A percentile compares a stretch with the other conserved stretches of the same genome.
Evolutionary conservation across 2,329 filamentous ascomycete genomes (phyloP).

Genomic region (Apiospora malaysiana): DNA sequence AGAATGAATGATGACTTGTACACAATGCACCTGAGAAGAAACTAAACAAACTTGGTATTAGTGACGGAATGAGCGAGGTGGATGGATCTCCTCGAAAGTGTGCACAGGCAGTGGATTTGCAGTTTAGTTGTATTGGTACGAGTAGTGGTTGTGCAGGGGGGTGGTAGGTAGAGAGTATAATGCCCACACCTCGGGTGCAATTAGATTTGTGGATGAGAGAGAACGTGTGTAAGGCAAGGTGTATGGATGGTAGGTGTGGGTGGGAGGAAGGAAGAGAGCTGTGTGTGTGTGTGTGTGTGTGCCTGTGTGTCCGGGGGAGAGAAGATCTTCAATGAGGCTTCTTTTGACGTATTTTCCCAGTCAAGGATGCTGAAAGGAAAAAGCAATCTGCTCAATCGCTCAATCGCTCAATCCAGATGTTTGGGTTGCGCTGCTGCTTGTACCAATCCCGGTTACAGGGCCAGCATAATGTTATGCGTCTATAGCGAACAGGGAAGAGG

Average conservation of each 20-base stretch:
- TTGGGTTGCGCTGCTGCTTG: constrained; percentile 20
- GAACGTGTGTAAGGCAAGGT: too few relatives aligned
- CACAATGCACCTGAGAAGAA: constrained; percentile 19
- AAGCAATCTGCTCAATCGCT: constrained; percentile 17
- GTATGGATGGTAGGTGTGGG: background rate
- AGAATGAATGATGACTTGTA: constrained; percentile 18
- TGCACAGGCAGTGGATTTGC: constrained; percentile 21
- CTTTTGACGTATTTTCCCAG: constrained; percentile 11
- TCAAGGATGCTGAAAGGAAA: background rate
- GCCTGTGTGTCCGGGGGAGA: background rate
- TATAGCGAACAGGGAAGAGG: constrained; percentile 22
- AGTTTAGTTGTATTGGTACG: constrained; percentile 11
- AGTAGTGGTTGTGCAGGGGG: constrained; percentile 19
- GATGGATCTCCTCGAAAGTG: constrained; percentile 15
- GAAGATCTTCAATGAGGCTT: constrained; percentile 18
- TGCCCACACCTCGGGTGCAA: constrained; percentile 19
- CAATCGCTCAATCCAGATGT: background rate
- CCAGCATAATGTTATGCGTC: constrained; percentile 22
- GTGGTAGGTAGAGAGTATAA: constrained; percentile 13
- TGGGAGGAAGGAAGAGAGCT: background rate
- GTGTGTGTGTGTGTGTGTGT: background rate
- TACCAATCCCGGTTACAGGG: constrained; percentile 23
- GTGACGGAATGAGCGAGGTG: constrained; percentile 23
- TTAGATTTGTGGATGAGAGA: constrained; percentile 14
- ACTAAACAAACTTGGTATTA: constrained; percentile 21